Conservation (phyloP, 2,329 filamentous ascomycete genomes). For the Colletotrichum musicola region DNA sequence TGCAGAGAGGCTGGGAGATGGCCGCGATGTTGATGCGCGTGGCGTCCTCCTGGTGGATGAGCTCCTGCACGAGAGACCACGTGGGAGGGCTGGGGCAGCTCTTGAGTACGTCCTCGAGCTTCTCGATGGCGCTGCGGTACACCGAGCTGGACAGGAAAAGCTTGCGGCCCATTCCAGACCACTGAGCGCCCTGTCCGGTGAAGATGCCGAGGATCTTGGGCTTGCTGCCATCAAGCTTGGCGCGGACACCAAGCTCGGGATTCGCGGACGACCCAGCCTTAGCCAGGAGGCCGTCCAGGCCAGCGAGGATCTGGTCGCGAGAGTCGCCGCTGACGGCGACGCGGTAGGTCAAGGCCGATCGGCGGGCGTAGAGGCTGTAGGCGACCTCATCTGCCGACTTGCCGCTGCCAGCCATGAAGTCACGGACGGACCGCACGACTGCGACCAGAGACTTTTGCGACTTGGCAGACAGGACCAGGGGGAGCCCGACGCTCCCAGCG, state of each 20-base stretch:
- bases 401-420: conserved; percentile 21
- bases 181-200: conserved; percentile 52
- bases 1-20: conserved; percentile 41
- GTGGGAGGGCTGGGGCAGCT: conserved; percentile 6
- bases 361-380: conserved; percentile 27
- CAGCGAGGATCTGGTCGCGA: conserved; percentile 12
- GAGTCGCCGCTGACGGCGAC: conserved; percentile 22
- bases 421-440: conserved; percentile 16
- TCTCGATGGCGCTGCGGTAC: conserved; percentile 37
- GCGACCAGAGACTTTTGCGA: conserved; percentile 36
- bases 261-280: conserved; percentile 26
- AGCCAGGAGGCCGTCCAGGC: conserved; percentile 24
- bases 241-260: conserved; percentile 33
- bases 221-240: conserved; percentile 32
- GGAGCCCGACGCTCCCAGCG: conserved; percentile 7
- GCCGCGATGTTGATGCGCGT: conserved; percentile 41
- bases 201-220: conserved; percentile 46
- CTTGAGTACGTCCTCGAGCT: conserved; percentile 38
- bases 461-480: conserved; percentile 34
- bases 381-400: conserved; percentile 27
- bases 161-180: conserved; percentile 48
- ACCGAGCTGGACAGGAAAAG: conserved; percentile 38
- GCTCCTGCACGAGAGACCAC: conserved; percentile 41
- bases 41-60: conserved; percentile 31
- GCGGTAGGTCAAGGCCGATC: conserved; percentile 34